Evolutionary conservation across 805 yeast genomes (phyloP), one percentile per base, ranked within the genome.

Genomic region (Candida michaelii): DNA sequence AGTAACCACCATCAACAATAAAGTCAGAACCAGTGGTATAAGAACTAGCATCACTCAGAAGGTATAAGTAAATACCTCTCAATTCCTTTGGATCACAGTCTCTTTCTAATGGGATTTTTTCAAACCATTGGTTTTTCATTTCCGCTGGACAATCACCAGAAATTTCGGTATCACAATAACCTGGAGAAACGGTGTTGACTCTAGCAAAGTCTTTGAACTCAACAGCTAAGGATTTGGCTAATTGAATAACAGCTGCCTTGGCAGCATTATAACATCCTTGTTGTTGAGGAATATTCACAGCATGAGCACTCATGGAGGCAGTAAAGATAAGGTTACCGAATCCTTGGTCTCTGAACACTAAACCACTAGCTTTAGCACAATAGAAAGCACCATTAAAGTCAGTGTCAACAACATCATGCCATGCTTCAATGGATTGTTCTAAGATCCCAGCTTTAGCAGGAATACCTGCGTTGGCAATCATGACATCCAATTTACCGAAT

Each of bases 301-400:
- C 82, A 64, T 83, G 89, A 10, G 87, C 96, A 25, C 93, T 83
- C 86, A 89, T 88, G 30, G 95, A 86, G 5, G 93, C 89, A 4
- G 96, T 89, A 63, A 85, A 74, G 52, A 89, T 79, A 52, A 89
- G 71, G 3, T 93, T 83, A 25, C 96, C 96, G 43, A 61, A 63
- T 12, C 86, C 85, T 55, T 85, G 88, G 53, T 76, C 66, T 60
- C 77, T 77, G 74, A 89, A 89, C 42, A 82, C 72, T 48, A 69
- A 67, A 37, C 96, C 97, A 30, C 82, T 77, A 38, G 75, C 69
- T 67, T 84, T 82, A 47, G 95, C 84, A 56, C 90, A 78, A 66
- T 83, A 84, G 68, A 82, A 88, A 31, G 84, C 85, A 11, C 93
- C 89, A 58, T 85, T 82, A 48, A 89, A 70, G 59, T 89, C 91